phyloP scores from a whole-genome alignment of 116 monocot genomes.

The Dioscorea cayenensis region DNA sequence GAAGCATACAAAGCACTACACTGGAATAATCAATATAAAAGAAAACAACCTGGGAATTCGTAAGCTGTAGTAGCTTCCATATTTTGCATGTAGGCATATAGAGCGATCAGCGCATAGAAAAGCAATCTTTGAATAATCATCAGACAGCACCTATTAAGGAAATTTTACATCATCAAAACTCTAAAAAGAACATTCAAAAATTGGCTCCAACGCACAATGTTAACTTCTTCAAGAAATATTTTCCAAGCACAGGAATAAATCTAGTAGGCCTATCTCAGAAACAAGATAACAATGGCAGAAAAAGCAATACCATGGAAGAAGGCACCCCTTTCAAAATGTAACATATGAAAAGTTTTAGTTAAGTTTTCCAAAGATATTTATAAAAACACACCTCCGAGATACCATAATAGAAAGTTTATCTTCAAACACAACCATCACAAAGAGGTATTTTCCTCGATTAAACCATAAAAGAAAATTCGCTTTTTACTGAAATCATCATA shows the following conservation, averaged over 20 bases:
- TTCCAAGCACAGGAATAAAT: neutral
- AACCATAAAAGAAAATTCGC: too few relatives aligned
- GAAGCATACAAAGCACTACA: too few relatives aligned
- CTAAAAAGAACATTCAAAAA: slow-evolving; percentile 12
- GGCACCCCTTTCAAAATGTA: neutral
- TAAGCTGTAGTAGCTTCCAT: slow-evolving; percentile 94
- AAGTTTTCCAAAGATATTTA: too few relatives aligned
- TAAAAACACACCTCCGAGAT: too few relatives aligned
- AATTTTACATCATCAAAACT: neutral
- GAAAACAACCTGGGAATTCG: slow-evolving; percentile 80
- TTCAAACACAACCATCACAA: too few relatives aligned
- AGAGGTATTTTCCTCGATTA: neutral
- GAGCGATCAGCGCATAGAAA: slow-evolving; percentile 98
- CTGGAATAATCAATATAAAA: slow-evolving; percentile 1
- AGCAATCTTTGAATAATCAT: slow-evolving; percentile 87
- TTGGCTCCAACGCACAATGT: neutral
- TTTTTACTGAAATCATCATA: neutral
- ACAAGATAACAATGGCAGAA: neutral
- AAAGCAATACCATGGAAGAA: neutral
- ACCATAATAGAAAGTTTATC: too few relatives aligned
- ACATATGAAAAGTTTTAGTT: too few relatives aligned
- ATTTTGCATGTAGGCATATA: slow-evolving; percentile 87
- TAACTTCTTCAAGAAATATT: neutral
- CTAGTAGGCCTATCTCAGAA: neutral
- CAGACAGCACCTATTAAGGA: slow-evolving; percentile 40